These are phyloP conservation scores for Globisporangium splendens DNA, from an alignment of 352 stramenopile genomes.

Conservation along the genomic window DNA sequence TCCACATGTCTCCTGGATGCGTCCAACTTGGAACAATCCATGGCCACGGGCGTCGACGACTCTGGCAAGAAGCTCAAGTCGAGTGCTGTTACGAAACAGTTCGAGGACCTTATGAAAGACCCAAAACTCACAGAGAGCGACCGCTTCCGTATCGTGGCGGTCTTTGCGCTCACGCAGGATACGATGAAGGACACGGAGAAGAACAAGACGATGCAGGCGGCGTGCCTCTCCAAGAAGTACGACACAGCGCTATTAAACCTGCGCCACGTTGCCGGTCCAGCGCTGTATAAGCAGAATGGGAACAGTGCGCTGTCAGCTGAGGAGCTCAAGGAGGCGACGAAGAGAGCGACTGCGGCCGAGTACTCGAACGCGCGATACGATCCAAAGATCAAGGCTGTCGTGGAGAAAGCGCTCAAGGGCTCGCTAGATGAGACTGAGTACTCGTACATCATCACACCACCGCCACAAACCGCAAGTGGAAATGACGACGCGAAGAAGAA, in stretches of 20 bases:
- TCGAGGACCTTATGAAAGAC: slow-evolving; percentile 87
- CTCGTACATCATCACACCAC: slow-evolving; percentile 79
- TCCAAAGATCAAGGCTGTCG: slow-evolving; percentile 60
- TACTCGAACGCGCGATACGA: slow-evolving; percentile 82
- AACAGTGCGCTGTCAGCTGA: slow-evolving; percentile 51
- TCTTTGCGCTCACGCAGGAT: slow-evolving; percentile 93
- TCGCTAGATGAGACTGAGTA: slow-evolving; percentile 68
- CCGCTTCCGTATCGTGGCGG: slow-evolving; percentile 87
- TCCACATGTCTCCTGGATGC: slow-evolving; percentile 85
- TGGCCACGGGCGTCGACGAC: slow-evolving; percentile 93
- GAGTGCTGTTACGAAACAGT: slow-evolving; percentile 72
- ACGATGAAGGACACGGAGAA: slow-evolving; percentile 85
- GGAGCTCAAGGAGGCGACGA: slow-evolving; percentile 62
- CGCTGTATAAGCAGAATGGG: slow-evolving; percentile 66
- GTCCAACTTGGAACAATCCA: slow-evolving; percentile 93
- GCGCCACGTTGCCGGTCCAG: slow-evolving; percentile 40
- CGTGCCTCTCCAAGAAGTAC: slow-evolving; percentile 72
- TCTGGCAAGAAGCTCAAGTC: slow-evolving; percentile 90
- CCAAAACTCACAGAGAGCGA: slow-evolving; percentile 76
- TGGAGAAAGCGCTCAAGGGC: slow-evolving; percentile 59
- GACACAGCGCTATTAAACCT: slow-evolving; percentile 68
- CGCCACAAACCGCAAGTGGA: slow-evolving; percentile 27
- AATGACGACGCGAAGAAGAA: slow-evolving; percentile 51
- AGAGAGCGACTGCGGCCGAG: slow-evolving; percentile 58
- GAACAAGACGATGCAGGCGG: slow-evolving; percentile 80